Base-by-base conservation (phyloP, 306 rosid genomes). In the Medicago ruthenica region DNA sequence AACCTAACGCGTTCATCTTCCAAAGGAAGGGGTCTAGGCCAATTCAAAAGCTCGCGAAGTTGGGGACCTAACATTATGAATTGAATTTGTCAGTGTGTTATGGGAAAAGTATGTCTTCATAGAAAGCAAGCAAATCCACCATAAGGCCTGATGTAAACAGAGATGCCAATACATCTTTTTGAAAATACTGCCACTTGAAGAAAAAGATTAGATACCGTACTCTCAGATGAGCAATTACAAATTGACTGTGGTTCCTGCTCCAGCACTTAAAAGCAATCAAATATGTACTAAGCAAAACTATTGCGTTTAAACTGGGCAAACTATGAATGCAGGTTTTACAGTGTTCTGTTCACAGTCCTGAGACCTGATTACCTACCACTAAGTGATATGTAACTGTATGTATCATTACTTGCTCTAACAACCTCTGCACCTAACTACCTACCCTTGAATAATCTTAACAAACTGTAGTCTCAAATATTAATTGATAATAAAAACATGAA, bases 11-110 rank as follows among this genome's bases (percentile, higher is more conserved):
- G 89, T 79, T 95, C 98, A 8, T 90, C 98, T 85, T 95, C 98
- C 86, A 95, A 83, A 74, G 98, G 98, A 83, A 95, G 93, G 50
- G 96, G 91, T 79, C 98, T 89, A 45, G 97, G 97, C 97, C 97
- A 95, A 78, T 77, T 80, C 81, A 92, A 84, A 80, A 95, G 87
- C 82, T 89, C 89, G 7, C 96, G 95, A 3, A 95, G 76, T 51
- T 90, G 85, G 45, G 91, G 88, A 83, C 98, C 98, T 95, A 73
- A 79, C 81, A 59, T 31, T 69, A 77, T 27, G 51, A 67, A 78
- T 39, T 37, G 67, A 55, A 65, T 60, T 53, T 22, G 57, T 77
- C 71, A 88, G 55, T 57, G 67, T 60, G 62, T 27, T 14, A 64
- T 18, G 3, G 36, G 50, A 77, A 76, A 71, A 64, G 14, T 9